Base-by-base conservation (phyloP, 2,329 filamentous ascomycete genomes). In the Fusarium papillatum region DNA sequence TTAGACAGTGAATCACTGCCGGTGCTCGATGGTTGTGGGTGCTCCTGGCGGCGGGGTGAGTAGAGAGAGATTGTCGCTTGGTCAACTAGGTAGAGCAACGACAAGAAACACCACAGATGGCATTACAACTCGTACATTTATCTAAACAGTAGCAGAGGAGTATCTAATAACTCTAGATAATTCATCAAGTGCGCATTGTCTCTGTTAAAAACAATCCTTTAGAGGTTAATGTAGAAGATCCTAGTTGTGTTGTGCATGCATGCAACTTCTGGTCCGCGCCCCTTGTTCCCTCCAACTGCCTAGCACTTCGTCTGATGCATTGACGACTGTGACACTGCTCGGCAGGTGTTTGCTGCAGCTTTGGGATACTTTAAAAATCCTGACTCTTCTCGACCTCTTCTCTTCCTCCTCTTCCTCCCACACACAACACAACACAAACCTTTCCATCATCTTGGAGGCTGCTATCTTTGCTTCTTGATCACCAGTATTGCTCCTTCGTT, bases 111-210 rank as follows among this genome's bases (percentile, higher is more conserved):
- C 31, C 7, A 57, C 19, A n/a, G 8, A 17, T 10, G 1, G 2
- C 13, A 36, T 57, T 13, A 36, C 53, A 57, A 16, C 50, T 34
- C 29, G 29, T 57, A 57, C 19, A 34, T 8, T 22, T 34, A 10
- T 16, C 19, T 22, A 16, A 34, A 36, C 53, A 36, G 2, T 31
- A 31, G 17, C 26, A 6, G 14, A 14, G 24, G 1, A 55, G 7
- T 34, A 55, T 22, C 16, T 14, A 14, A 16, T 34, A 9, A 9
- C 53, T 22, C 29, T 57, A n/a, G 7, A 36, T 16, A 17, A 57
- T 5, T 36, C 19, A 1, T 9, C 2, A 22, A n/a, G 4, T 34
- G 0, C 14, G n/a, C 2, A n/a, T 31, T 55, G 17, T n/a, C n/a
- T n/a, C 19, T n/a, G 10, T 55, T 1, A 14, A 55, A 14, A 55